Conservation (phyloP, 2,329 filamentous ascomycete species). For the Diplodia corticola region DNA sequence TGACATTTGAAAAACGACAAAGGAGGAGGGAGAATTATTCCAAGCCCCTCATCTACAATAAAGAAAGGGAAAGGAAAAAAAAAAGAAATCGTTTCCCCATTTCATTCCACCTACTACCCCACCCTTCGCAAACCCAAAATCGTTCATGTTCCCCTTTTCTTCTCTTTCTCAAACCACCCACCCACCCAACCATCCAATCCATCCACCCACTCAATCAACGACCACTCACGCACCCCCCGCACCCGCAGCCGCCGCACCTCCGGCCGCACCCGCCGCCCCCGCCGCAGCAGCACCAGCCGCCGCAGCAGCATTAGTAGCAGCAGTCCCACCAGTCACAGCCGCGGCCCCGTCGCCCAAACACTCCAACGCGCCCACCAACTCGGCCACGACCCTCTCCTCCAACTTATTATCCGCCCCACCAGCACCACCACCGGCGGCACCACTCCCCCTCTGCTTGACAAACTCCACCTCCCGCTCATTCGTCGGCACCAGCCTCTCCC, state of each 20-base stretch:
- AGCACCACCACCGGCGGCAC: conserved; percentile 41
- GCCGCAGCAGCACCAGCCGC: too few relatives aligned
- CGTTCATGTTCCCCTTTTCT: background rate
- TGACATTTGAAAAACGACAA: background rate
- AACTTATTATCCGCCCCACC: conserved; percentile 60
- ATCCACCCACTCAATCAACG: too few relatives aligned
- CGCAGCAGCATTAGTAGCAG: too few relatives aligned
- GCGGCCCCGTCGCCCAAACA: conserved; percentile 36
- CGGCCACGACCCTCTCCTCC: conserved; percentile 69
- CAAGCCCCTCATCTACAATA: background rate
- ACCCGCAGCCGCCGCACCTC: too few relatives aligned
- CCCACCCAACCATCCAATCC: background rate
- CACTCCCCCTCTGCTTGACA: conserved; percentile 45
- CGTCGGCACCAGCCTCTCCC: conserved; percentile 71
- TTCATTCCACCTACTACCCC: background rate
- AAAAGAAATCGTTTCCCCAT: background rate
- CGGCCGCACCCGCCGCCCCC: too few relatives aligned
- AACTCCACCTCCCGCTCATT: conserved; percentile 71
- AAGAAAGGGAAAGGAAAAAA: background rate
- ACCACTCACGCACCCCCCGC: background rate
- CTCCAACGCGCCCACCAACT: conserved; percentile 38
- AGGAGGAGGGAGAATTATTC: background rate
- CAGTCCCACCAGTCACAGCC: background rate
- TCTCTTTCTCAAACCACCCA: background rate
- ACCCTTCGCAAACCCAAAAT: too few relatives aligned